These are phyloP conservation scores for Coemansia sp. DNA, from an alignment of 192 early-diverging fungal species.

Conservation along the genomic window DNA sequence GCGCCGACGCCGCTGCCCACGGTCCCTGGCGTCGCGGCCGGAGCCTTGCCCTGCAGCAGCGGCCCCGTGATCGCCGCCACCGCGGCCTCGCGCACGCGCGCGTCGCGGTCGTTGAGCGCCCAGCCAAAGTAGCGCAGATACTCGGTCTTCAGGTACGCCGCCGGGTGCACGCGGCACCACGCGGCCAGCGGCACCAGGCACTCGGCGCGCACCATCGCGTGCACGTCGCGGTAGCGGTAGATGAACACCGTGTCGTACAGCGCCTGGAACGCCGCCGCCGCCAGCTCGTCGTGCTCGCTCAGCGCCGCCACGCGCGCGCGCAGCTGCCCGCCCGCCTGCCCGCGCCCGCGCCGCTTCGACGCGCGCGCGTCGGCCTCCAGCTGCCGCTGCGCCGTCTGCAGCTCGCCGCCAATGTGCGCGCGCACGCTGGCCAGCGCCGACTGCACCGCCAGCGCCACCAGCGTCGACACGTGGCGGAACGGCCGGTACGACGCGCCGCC, in stretches of 20 bases:
- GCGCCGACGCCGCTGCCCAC: slow-evolving; percentile 73
- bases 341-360: slow-evolving; percentile 8
- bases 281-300: slow-evolving; percentile 54
- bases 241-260: slow-evolving; percentile 86
- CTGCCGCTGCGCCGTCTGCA: slow-evolving; percentile 66
- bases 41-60: slow-evolving; percentile 52
- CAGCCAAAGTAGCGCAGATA: slow-evolving; percentile 85
- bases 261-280: slow-evolving; percentile 62
- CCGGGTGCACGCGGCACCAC: slow-evolving; percentile 71
- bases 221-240: slow-evolving; percentile 85
- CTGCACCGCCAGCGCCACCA: slow-evolving; percentile 63
- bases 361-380: slow-evolving; percentile 54
- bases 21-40: slow-evolving; percentile 63
- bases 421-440: slow-evolving; percentile 65
- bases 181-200: slow-evolving; percentile 75
- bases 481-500: slow-evolving; percentile 78
- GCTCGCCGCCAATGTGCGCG: slow-evolving; percentile 56
- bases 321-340: slow-evolving; percentile 6
- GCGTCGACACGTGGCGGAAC: slow-evolving; percentile 85
- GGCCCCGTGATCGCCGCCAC: slow-evolving; percentile 61
- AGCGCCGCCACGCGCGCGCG: slow-evolving; percentile 35
- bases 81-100: slow-evolving; percentile 65
- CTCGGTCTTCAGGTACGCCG: slow-evolving; percentile 64
- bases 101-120: slow-evolving; percentile 78
- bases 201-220: slow-evolving; percentile 76